Evolutionary conservation across 352 stramenopile species (phyloP), one percentile per base, ranked within the genome.

Genomic region (Lagenidium sp.): DNA sequence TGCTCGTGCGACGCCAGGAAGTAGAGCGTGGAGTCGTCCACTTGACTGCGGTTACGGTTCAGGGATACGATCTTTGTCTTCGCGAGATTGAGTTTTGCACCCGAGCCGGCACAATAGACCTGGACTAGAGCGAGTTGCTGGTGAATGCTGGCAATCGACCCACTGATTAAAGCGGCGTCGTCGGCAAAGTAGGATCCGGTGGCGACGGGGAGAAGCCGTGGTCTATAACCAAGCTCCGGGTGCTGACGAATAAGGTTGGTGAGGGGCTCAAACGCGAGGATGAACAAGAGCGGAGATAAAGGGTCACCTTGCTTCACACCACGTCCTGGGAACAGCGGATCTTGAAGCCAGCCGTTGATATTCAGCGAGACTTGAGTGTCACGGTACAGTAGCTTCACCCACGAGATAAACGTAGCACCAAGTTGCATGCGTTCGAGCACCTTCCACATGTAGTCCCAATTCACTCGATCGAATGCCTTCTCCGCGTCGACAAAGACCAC

Each of bases 251-350:
- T 11, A 5, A 56, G 25, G 16, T 55, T 55, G 8, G 44, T 50
- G n/a, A 59, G 37, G 6, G 44, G 50, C 36, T 60, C 55, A 16
- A 64, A 46, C 19, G n/a, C 46, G 0, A 60, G 18, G 4, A 52
- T 26, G 21, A 64, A 56, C 4, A 64, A 41, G 2, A 53, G 21
- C 12, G 35, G 28, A 0, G 55, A 63, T 10, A 64, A 35, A 26
- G 55, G 50, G 35, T 58, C 42, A 2, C 45, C 55, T 36, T 64
- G 55, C 29, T 64, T 64, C 0, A 64, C 55, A 8, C 55, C 55
- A 7, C 55, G 44, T 0, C 24, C 19, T 13, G 50, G 50, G 2
- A 20, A 23, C 15, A 52, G 5, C 1, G 50, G 36, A 20, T 37
- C 26, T 30, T 42, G 23, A 8, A 62, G 32, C 16, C 47, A 47